Evolutionary conservation across 495 filamentous ascomycete species (phyloP).

Genomic region (Amniculicola lignicola): DNA sequence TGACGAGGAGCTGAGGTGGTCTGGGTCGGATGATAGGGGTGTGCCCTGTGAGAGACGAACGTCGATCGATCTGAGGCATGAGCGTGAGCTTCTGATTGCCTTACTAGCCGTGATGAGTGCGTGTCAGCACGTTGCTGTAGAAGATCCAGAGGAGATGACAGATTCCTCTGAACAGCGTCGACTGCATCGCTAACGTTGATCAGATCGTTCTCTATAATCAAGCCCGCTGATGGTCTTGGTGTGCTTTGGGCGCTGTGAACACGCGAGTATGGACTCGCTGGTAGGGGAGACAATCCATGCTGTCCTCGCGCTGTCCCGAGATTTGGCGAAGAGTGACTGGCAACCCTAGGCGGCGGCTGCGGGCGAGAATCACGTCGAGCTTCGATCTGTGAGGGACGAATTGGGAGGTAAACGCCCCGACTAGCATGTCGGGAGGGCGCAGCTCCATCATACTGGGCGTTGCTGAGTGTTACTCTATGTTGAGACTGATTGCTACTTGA

Average conservation of each 20-base stretch:
- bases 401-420: conserved; percentile 16
- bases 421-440: conserved; percentile 9
- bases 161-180: conserved; percentile 11
- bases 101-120: conserved; percentile 8
- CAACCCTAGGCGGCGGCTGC: not conserved
- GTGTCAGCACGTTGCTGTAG: conserved; percentile 23
- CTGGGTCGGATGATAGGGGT: too few species aligned
- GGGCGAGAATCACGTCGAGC: not conserved
- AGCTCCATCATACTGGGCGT: conserved; percentile 29
- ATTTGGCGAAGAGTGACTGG: conserved; percentile 21
- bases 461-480: not conserved
- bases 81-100: too few species aligned
- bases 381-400: conserved; percentile 12
- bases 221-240: conserved; percentile 4
- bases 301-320: not conserved
- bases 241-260: not conserved
- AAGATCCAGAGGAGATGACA: conserved; percentile 27
- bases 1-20: too few species aligned
- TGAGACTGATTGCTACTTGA: conserved; percentile 22
- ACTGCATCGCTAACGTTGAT: conserved; percentile 5
- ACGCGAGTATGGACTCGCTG: conserved; percentile 19
- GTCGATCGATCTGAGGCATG: too few species aligned
- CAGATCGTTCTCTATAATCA: conserved; percentile 20
- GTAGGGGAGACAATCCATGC: conserved; percentile 19
- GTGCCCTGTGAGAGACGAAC: too few species aligned